Percentiles rank a stretch among this genome's conserved stretches.
Evolutionary conservation across 495 filamentous ascomycete species (phyloP).

Genomic region (Staphylotrichum longicolle): DNA sequence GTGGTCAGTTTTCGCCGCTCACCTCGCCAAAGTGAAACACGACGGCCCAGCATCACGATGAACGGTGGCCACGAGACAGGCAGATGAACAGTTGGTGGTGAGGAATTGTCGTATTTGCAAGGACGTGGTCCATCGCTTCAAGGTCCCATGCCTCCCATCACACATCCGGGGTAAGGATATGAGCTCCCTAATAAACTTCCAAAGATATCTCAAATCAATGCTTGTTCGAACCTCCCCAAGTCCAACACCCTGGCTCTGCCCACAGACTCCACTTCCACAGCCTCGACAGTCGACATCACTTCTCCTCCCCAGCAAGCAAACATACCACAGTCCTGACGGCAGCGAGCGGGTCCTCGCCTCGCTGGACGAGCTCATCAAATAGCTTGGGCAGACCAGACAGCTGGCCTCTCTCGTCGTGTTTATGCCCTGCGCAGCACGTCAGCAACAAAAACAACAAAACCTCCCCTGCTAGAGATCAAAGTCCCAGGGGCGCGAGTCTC

Average conservation of each 20-base stretch:
- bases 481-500: constrained; percentile 31
- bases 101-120: neutral
- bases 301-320: constrained; percentile 45
- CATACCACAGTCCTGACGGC: constrained; percentile 54
- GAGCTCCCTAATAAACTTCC: too few relatives aligned
- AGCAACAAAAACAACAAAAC: constrained; percentile 16
- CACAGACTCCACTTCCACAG: neutral
- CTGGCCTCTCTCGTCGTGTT: constrained; percentile 46
- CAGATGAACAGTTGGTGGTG: neutral
- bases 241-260: too few relatives aligned
- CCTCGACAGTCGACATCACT: constrained; percentile 4
- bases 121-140: too few relatives aligned
- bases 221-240: too few relatives aligned
- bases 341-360: constrained; percentile 47
- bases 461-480: neutral
- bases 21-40: too few relatives aligned
- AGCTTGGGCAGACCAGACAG: constrained; percentile 50
- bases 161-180: too few relatives aligned
- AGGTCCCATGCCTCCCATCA: too few relatives aligned
- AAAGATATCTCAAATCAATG: too few relatives aligned
- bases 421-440: constrained; percentile 45
- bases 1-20: too few relatives aligned
- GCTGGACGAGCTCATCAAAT: constrained; percentile 52
- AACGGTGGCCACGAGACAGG: neutral
- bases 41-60: too few relatives aligned